Evolutionary conservation across 1,139 yeast genomes (phyloP), one percentile per base, ranked within the genome.

Genomic region (Kurtzmaniella quercitrusa): DNA sequence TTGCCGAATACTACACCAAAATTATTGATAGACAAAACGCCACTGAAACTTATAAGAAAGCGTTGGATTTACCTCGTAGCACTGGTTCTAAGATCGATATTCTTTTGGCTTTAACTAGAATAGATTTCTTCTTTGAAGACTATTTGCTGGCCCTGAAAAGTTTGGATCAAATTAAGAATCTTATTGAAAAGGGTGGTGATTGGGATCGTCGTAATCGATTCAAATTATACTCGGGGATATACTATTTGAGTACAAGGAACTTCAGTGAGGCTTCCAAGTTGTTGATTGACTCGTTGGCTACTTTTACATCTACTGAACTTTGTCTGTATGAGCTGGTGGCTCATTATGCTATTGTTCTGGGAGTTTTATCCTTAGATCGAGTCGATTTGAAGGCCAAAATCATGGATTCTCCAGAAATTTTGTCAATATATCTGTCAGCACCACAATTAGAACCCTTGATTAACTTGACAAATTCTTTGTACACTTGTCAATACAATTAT

Each of bases 201-300:
- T 93, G 99, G 98, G 98, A 94, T 67, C 87, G 98, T 64, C 82
- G 96, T 59, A 93, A 94, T 68, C 75, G 96, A 55, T 89, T 80
- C 72, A 93, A 94, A 69, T 89, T 98, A 7, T 94, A 93, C 66
- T 69, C 79, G 50, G 98, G 98, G 18, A 76, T 93, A 44, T 88
- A 88, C 62, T 72, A 81, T 42, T 69, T 93, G 75, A 86, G 96
- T 14, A 83, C 93, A 23, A 81, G 99, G 57, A 82, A 89, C 57
- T 94, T 94, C 58, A 70, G 70, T 27, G 95, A 88, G 54, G 96
- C 90, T 1, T 81, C 97, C 3, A 79, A 80, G 47, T 70, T 91
- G 52, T 76, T 94, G 57, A 87, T 88, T 53, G 98, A 91, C 62
- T 85, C 95, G 12, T 75, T 94, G 63, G 91, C 98, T 15, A 94